Evolutionary conservation across 2,329 filamentous ascomycete genomes (phyloP).

Genomic region (Penicillium freii): DNA sequence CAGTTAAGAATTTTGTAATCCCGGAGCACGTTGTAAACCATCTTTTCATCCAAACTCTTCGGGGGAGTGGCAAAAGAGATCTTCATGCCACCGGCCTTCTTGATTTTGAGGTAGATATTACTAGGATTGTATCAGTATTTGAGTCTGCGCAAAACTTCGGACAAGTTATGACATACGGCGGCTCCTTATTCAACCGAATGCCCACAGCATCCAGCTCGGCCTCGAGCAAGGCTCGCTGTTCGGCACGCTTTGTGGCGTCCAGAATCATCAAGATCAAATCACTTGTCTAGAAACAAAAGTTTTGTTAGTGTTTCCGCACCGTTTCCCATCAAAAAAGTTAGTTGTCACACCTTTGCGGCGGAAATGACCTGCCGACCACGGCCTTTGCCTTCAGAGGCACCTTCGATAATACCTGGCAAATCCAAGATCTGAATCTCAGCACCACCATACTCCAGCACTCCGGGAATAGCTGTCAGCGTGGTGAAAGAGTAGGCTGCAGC

Average conservation of each 20-base stretch:
- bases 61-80: conserved; percentile 91
- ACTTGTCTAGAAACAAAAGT: conserved; percentile 61
- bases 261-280: conserved; percentile 96
- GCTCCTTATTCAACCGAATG: conserved; percentile 85
- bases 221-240: conserved; percentile 86
- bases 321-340: neutral
- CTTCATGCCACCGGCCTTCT: conserved; percentile 97
- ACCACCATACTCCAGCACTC: conserved; percentile 94
- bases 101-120: conserved; percentile 95
- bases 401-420: conserved; percentile 97
- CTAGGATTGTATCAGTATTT: conserved; percentile 43
- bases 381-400: conserved; percentile 92
- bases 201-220: conserved; percentile 92
- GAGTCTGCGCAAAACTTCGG: neutral
- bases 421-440: conserved; percentile 98
- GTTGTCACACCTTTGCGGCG: conserved; percentile 70
- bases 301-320: conserved; percentile 1
- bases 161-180: conserved; percentile 62
- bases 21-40: conserved; percentile 94
- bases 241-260: conserved; percentile 92
- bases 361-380: conserved; percentile 94
- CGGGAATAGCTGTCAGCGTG: conserved; percentile 93
- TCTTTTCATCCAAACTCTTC: conserved; percentile 92
- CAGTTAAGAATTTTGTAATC: conserved; percentile 99
- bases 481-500: conserved; percentile 97